Percentiles rank a stretch among this genome's conserved stretches.
phyloP scores from a whole-genome alignment of 805 yeast species.

The Kregervanrija fluxuum region DNA sequence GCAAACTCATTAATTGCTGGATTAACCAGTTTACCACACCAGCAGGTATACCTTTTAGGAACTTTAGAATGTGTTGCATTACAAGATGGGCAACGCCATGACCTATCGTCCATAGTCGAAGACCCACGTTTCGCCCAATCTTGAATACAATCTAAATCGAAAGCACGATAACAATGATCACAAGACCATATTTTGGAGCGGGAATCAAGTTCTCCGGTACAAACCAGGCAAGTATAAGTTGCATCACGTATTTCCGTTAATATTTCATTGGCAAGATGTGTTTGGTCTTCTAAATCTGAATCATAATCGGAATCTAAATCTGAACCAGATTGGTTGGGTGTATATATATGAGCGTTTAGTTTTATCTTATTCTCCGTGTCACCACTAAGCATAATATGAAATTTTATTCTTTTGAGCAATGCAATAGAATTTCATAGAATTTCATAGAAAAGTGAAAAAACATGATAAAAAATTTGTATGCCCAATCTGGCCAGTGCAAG shows the following conservation, averaged over 20 bases:
- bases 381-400: too few species aligned
- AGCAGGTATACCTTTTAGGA: conserved; percentile 62
- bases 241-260: conserved; percentile 55
- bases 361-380: too few species aligned
- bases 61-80: conserved; percentile 40
- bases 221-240: conserved; percentile 77
- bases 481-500: too few species aligned
- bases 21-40: conserved; percentile 79
- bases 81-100: conserved; percentile 88
- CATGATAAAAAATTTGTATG: too few species aligned
- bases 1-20: conserved; percentile 51
- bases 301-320: neutral
- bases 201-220: conserved; percentile 74
- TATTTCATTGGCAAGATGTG: conserved; percentile 22
- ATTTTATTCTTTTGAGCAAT: too few species aligned
- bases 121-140: conserved; percentile 83
- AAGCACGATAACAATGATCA: conserved; percentile 67
- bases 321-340: too few species aligned
- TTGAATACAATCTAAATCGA: conserved; percentile 75
- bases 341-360: too few species aligned
- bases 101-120: conserved; percentile 47
- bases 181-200: conserved; percentile 75
- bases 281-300: neutral
- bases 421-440: too few species aligned
- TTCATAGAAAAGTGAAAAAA: too few species aligned